phyloP scores from a whole-genome alignment of 108 stramenopile genomes.

The Fragilaria radians region DNA sequence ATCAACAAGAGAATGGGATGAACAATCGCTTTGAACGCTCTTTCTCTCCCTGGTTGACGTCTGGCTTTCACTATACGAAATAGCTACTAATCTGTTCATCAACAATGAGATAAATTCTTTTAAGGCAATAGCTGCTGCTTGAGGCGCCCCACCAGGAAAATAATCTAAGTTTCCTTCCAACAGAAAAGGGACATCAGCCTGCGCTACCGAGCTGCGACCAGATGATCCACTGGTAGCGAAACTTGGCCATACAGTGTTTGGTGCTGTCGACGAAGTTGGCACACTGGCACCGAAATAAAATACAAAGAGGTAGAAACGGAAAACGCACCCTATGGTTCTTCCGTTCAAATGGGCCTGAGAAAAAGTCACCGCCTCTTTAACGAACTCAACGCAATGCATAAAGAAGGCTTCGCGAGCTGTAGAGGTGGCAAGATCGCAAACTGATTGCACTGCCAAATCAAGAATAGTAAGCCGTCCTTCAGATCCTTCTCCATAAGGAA shows the following conservation, averaged over 20 bases:
- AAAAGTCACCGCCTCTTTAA: constrained; percentile 52
- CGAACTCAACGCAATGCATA: constrained; percentile 72
- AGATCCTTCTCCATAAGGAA: constrained; percentile 15
- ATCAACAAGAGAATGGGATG: neutral
- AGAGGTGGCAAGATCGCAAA: constrained; percentile 78
- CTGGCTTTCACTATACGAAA: neutral
- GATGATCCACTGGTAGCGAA: neutral
- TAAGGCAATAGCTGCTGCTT: constrained; percentile 60
- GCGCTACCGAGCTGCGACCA: neutral
- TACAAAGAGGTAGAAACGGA: constrained; percentile 76
- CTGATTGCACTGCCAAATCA: constrained; percentile 72
- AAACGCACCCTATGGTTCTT: constrained; percentile 68
- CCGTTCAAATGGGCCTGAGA: constrained; percentile 62
- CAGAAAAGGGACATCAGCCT: constrained; percentile 11
- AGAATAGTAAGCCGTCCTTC: constrained; percentile 53
- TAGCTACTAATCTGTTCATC: constrained; percentile 21
- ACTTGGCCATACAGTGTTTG: neutral
- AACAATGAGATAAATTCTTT: constrained; percentile 52
- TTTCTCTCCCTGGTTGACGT: no score
- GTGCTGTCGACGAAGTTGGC: constrained; percentile 24
- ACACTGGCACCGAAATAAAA: constrained; percentile 79
- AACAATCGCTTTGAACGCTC: neutral
- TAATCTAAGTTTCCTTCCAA: constrained; percentile 7
- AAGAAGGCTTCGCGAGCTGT: constrained; percentile 68
- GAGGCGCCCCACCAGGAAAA: constrained; percentile 66